These are phyloP conservation scores for Rhodotorula mucilaginosa DNA, from an alignment of 1,284 basidiomycete genomes.

Conservation along the genomic window DNA sequence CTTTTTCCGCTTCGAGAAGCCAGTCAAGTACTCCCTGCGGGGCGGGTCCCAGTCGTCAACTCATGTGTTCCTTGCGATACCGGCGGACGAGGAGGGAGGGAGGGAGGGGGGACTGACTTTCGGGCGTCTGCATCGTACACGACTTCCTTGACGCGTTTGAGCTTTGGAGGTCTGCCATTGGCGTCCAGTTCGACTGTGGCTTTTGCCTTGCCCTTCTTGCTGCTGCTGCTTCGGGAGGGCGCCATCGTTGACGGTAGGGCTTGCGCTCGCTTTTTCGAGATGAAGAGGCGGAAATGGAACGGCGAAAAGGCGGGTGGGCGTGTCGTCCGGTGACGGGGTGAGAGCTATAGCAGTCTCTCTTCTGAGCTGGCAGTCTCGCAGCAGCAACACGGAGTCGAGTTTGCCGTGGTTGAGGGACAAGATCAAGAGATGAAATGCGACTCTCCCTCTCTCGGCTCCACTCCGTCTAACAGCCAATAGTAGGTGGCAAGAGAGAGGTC, in stretches of 20 bases:
- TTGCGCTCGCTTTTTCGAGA: neutral
- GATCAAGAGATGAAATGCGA: no score
- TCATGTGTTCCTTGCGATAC: no score
- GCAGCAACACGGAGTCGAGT: no score
- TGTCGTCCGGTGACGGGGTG: no score
- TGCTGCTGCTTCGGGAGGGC: neutral
- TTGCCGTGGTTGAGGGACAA: no score
- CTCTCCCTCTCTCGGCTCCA: no score
- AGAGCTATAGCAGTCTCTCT: neutral
- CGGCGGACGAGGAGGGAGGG: no score
- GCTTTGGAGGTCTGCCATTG: slow-evolving; percentile 31
- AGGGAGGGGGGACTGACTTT: slow-evolving; percentile 53
- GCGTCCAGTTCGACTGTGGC: slow-evolving; percentile 5
- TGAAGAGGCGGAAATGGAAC: neutral
- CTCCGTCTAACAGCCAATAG: no score
- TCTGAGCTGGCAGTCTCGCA: neutral
- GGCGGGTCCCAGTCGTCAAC: no score
- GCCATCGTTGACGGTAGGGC: neutral
- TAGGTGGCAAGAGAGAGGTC: no score
- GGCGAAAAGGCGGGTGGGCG: neutral
- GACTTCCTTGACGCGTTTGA: slow-evolving; percentile 49
- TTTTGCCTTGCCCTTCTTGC: slow-evolving; percentile 14
- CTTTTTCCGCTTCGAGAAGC: slow-evolving; percentile 80
- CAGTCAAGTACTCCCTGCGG: slow-evolving; percentile 73
- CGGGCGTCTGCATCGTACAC: slow-evolving; percentile 73